These are phyloP conservation scores for Diplodia seriata DNA, from an alignment of 2,329 filamentous ascomycete genomes.

Conservation along the genomic window DNA sequence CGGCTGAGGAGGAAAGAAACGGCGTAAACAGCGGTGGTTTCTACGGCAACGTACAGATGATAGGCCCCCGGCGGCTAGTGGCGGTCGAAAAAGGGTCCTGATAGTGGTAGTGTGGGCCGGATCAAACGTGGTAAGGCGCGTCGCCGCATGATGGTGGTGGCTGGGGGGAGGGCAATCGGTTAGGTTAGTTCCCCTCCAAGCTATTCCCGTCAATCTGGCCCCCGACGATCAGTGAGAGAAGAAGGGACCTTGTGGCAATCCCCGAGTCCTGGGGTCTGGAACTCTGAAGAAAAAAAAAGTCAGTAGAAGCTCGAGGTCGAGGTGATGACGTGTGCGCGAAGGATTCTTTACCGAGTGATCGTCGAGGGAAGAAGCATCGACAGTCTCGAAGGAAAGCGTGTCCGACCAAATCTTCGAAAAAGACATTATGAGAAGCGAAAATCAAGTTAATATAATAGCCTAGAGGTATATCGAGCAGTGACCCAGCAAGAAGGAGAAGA, in stretches of 20 bases:
- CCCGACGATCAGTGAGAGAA: not conserved
- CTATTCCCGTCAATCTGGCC: not conserved
- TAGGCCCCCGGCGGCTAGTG: too few relatives aligned
- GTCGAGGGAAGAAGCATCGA: not conserved
- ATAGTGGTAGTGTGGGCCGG: too few relatives aligned
- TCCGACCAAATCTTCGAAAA: not conserved
- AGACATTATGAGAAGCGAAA: not conserved
- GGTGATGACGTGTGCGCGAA: not conserved
- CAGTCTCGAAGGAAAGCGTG: too few relatives aligned
- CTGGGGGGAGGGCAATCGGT: not conserved
- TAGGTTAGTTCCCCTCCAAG: not conserved
- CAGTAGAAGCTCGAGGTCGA: not conserved
- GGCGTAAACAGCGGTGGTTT: too few relatives aligned
- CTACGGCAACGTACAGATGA: too few relatives aligned
- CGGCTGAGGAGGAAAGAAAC: too few relatives aligned
- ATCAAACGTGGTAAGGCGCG: too few relatives aligned
- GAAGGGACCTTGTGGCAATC: not conserved
- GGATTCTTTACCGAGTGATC: not conserved
- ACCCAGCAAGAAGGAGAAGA: slow-evolving; percentile 2
- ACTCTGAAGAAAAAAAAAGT: not conserved
- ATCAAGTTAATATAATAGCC: slow-evolving; percentile 8
- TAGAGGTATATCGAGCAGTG: slow-evolving; percentile 20
- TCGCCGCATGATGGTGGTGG: not conserved
- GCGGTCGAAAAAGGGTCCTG: too few relatives aligned
- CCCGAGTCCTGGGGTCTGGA: not conserved